Percentiles rank a stretch among this genome's conserved stretches.
Conservation (phyloP, 371 early-diverging fungal species). For the Apophysomyces variabilis region DNA sequence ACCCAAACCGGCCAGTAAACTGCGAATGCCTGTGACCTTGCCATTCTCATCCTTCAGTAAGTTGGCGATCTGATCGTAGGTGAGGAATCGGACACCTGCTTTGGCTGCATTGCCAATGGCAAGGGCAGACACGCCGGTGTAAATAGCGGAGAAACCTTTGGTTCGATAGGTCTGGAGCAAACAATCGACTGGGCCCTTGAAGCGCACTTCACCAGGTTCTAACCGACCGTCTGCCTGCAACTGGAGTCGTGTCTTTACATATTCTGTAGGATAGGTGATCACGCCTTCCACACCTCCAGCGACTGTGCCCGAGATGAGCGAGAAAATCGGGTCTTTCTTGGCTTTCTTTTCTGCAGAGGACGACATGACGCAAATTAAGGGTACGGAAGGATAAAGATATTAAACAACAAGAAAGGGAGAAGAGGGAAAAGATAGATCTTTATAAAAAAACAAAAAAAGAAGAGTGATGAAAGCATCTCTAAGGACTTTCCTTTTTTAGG, state of each 20-base stretch:
- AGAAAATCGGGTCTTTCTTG: conserved; percentile 54
- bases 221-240: conserved; percentile 69
- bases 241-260: conserved; percentile 93
- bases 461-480: background rate
- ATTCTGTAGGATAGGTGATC: conserved; percentile 92
- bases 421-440: background rate
- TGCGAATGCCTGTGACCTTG: conserved; percentile 64
- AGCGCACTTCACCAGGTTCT: conserved; percentile 53
- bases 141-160: conserved; percentile 26
- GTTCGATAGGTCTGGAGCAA: conserved; percentile 62
- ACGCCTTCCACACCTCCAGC: conserved; percentile 91
- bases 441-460: background rate
- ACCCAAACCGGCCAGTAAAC: conserved; percentile 84
- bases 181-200: conserved; percentile 85
- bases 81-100: conserved; percentile 89
- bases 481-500: background rate
- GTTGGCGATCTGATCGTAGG: conserved; percentile 85
- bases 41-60: conserved; percentile 74
- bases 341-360: conserved; percentile 11
- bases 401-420: background rate
- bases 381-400: background rate
- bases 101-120: conserved; percentile 90
- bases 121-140: conserved; percentile 58
- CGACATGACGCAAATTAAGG: background rate
- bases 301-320: conserved; percentile 78